phyloP scores from a whole-genome alignment of 2,329 filamentous ascomycete genomes.

The Aspergillus vadensis region DNA sequence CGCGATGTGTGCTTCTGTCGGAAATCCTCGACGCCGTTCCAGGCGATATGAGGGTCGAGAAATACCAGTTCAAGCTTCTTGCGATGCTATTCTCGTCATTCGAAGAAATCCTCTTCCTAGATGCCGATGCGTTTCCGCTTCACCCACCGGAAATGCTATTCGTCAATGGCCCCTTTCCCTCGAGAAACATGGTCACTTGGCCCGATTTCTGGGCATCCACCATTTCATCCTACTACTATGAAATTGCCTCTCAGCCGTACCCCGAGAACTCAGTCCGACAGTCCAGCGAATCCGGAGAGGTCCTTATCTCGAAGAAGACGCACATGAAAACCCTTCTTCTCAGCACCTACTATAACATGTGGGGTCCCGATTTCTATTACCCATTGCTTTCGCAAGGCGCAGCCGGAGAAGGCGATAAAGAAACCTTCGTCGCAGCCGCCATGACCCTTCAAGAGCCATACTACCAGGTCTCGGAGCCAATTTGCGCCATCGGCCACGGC shows the following conservation, averaged over 20 bases:
- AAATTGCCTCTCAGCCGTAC: conserved; percentile 36
- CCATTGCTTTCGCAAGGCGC: conserved; percentile 50
- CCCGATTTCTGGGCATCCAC: conserved; percentile 51
- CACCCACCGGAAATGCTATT: conserved; percentile 47
- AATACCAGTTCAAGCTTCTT: conserved; percentile 53
- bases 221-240: conserved; percentile 41
- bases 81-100: conserved; percentile 55
- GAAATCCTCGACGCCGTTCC: conserved; percentile 41
- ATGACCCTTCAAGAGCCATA: conserved; percentile 42
- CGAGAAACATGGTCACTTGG: conserved; percentile 49
- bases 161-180: conserved; percentile 43
- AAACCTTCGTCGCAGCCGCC: conserved; percentile 53
- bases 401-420: conserved; percentile 54
- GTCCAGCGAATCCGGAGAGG: conserved; percentile 49
- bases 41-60: conserved; percentile 36
- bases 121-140: conserved; percentile 52
- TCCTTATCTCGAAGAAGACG: conserved; percentile 48
- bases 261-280: conserved; percentile 27
- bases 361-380: conserved; percentile 50
- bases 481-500: conserved; percentile 36
- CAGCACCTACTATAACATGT: conserved; percentile 53
- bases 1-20: conserved; percentile 48
- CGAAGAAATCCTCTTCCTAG: conserved; percentile 52
- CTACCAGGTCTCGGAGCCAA: conserved; percentile 45
- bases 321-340: conserved; percentile 49